Evolutionary conservation across 2,329 filamentous ascomycete species (phyloP).

Genomic region (Colletotrichum liaoningense): DNA sequence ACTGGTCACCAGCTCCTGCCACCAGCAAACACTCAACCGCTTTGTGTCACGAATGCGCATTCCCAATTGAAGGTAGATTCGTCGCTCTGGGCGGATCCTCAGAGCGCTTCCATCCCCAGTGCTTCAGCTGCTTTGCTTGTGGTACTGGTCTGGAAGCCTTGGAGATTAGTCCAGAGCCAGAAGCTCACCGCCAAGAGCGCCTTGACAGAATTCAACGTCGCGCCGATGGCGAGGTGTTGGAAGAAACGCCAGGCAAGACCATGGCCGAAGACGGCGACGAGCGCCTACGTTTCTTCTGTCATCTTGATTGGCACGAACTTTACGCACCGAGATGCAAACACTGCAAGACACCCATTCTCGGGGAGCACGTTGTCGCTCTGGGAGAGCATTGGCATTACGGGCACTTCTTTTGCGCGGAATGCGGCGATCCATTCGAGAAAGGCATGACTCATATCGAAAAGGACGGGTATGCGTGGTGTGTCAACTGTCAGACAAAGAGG

Average conservation of each 20-base stretch:
- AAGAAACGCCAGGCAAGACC: constrained; percentile 72
- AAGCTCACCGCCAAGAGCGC: constrained; percentile 75
- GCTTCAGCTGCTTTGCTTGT: constrained; percentile 91
- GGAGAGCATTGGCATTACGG: constrained; percentile 97
- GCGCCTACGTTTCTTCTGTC: constrained; percentile 89
- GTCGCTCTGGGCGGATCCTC: constrained; percentile 80
- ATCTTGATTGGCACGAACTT: constrained; percentile 97
- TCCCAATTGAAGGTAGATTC: constrained; percentile 90
- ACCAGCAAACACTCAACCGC: constrained; percentile 40
- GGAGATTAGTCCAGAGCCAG: constrained; percentile 94
- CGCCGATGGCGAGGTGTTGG: constrained; percentile 65
- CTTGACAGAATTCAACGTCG: constrained; percentile 78
- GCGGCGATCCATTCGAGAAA: constrained; percentile 90
- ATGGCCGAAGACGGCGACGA: constrained; percentile 79
- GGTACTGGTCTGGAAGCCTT: constrained; percentile 91
- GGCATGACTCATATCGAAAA: constrained; percentile 85
- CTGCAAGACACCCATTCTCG: constrained; percentile 96
- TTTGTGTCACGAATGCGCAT: constrained; percentile 84
- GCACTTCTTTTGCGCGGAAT: constrained; percentile 99
- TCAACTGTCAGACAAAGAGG: constrained; percentile 90
- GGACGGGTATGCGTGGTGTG: constrained; percentile 97
- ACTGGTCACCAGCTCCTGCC: constrained; percentile 69
- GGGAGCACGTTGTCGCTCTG: constrained; percentile 92
- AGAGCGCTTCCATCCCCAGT: constrained; percentile 90
- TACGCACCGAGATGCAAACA: constrained; percentile 95